Percentiles rank a stretch among this genome's conserved stretches.
phyloP scores from a whole-genome alignment of 176 grass and related monocot species.

The Oryza brachyantha region DNA sequence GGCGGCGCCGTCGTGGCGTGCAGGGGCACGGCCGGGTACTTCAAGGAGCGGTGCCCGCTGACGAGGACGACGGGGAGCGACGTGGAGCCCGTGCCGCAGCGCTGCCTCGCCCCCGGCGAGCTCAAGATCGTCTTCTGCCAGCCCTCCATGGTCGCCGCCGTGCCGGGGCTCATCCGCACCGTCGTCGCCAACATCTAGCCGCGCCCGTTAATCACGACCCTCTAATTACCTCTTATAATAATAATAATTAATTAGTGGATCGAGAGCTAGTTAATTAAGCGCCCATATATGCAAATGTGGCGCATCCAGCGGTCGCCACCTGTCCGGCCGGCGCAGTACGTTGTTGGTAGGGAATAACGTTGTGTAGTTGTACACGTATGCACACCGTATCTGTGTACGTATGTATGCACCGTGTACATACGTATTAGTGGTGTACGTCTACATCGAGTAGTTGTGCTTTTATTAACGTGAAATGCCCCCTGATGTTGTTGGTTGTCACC shows the following conservation, averaged over 20 bases:
- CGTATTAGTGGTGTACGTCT: not conserved
- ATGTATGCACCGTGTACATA: not conserved
- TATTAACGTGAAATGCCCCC: no score
- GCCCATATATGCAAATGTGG: not conserved
- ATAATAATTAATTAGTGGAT: no score
- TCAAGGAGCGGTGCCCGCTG: constrained; percentile 38
- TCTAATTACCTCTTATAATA: no score
- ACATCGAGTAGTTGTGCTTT: no score
- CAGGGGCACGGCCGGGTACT: not conserved
- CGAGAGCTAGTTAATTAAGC: no score
- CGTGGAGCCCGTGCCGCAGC: constrained; percentile 41
- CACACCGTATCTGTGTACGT: not conserved
- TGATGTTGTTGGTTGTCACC: no score
- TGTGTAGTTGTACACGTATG: not conserved
- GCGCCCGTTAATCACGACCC: no score
- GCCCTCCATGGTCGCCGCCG: constrained; percentile 19
- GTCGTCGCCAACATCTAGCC: constrained; percentile 18
- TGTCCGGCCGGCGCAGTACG: not conserved
- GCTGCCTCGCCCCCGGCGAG: constrained; percentile 33
- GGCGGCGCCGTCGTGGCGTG: constrained; percentile 19
- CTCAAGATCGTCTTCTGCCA: constrained; percentile 58
- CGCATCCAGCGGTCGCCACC: not conserved
- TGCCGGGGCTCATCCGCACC: constrained; percentile 1
- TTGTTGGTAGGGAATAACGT: not conserved
- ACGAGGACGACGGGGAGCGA: constrained; percentile 23